Evolutionary conservation across 2,329 filamentous ascomycete species (phyloP).

Genomic region (Chaetomium globosum): DNA sequence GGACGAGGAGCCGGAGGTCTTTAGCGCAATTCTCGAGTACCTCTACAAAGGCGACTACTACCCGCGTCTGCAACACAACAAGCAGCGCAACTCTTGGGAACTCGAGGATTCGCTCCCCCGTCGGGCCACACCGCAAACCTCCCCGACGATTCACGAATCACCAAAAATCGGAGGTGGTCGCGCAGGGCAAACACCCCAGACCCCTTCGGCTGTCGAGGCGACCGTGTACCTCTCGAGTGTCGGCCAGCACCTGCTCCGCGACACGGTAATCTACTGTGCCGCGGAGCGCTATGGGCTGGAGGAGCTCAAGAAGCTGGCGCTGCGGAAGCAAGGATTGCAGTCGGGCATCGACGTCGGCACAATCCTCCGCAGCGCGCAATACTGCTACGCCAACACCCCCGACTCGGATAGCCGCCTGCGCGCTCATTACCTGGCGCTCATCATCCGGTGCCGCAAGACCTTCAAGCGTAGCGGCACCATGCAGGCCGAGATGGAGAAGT

Average conservation of each 20-base stretch:
- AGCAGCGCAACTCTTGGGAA: constrained; percentile 82
- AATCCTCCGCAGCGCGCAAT: constrained; percentile 89
- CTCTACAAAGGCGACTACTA: constrained; percentile 97
- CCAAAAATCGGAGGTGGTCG: constrained; percentile 47
- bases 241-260: constrained; percentile 77
- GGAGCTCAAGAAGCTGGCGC: constrained; percentile 85
- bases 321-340: constrained; percentile 94
- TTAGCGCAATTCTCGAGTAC: constrained; percentile 92
- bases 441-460: constrained; percentile 94
- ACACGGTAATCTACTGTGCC: constrained; percentile 93
- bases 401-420: constrained; percentile 89
- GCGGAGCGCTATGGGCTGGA: constrained; percentile 89
- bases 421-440: constrained; percentile 95
- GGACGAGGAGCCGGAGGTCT: constrained; percentile 83
- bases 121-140: constrained; percentile 50
- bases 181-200: constrained; percentile 54
- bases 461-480: constrained; percentile 98
- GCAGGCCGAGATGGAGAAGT: constrained; percentile 97
- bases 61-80: constrained; percentile 84
- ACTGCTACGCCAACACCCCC: constrained; percentile 93
- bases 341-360: constrained; percentile 88
- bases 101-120: constrained; percentile 69
- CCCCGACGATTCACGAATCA: constrained; percentile 54
- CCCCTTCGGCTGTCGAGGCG: constrained; percentile 67
- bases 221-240: constrained; percentile 77